Base-by-base conservation (phyloP, 208 protist genomes). In the Trypanosoma brucei region DNA sequence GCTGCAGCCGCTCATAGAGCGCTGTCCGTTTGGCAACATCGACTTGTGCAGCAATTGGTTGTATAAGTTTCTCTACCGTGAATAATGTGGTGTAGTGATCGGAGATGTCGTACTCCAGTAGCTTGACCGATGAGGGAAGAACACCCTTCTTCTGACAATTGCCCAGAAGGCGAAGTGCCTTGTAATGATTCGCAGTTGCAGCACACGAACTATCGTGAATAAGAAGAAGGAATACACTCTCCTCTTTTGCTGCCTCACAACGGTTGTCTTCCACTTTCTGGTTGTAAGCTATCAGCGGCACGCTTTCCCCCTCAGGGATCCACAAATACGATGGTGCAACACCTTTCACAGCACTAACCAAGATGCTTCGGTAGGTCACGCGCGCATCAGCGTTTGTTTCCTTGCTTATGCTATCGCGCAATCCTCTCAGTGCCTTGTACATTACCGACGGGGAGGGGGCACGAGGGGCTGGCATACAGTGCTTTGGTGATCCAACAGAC, bases 161-260 rank as follows among this genome's bases (percentile, higher is more conserved):
- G 13, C 7, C 48, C 13, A 85, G 65, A 3, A 85, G 58, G 13
- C 68, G 67, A 49, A 81, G 63, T 11, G 73, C 72, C 61, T 85
- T 89, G 38, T 64, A 13, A 30, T 52, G 55, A 64, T 79, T 85
- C 11, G 69, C 48, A 37, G 76, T 72, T 34, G 68, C 64, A 3
- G 69, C 83, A 45, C 83, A 89, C 0, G 67, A 67, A n/a, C 40
- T 68, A 38, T 82, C 70, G 33, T 74, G 48, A 6, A 83, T 50
- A 4, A 84, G 66, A 8, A 84, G 55, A 2, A 81, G 35, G 39
- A 71, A 30, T 45, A 59, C 64, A 40, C 39, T 46, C 7, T 11
- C 8, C 35, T 0, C 9, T 7, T 4, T 11, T 38, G 2, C 14
- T 38, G 9, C 6, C 8, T 4, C 8, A 22, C 36, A 46, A 13